These are phyloP conservation scores for Atkinsonella hypoxylon DNA, from an alignment of 2,329 filamentous ascomycete genomes.

Conservation along the genomic window DNA sequence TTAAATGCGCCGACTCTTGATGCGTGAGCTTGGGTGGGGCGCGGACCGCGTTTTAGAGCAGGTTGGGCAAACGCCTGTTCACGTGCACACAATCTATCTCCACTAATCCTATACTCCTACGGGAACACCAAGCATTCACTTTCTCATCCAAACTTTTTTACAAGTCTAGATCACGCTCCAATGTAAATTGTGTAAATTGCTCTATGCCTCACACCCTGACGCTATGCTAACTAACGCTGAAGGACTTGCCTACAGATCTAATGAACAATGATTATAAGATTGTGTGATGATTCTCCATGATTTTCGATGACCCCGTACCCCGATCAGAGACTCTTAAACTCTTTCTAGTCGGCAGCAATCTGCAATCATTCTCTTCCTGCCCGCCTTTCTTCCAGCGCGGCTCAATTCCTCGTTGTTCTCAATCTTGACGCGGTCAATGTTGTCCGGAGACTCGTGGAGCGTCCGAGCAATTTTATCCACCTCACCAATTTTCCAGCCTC, in stretches of 20 bases:
- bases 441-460: slow-evolving; percentile 17
- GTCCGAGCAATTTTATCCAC: slow-evolving; percentile 20
- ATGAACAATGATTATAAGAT: too few species aligned
- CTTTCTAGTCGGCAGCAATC: slow-evolving; percentile 19
- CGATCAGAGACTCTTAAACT: slow-evolving; percentile 11
- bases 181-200: too few species aligned
- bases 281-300: too few species aligned
- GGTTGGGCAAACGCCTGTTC: slow-evolving; percentile 9
- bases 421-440: slow-evolving; percentile 19
- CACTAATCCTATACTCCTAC: too few species aligned
- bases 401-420: slow-evolving; percentile 19
- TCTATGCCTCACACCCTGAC: too few species aligned
- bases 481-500: slow-evolving; percentile 28
- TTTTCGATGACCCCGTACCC: background rate
- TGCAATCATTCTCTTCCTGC: slow-evolving; percentile 20
- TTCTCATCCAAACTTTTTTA: background rate
- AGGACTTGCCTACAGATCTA: too few species aligned
- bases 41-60: slow-evolving; percentile 4
- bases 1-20: background rate
- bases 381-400: slow-evolving; percentile 17
- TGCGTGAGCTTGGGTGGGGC: slow-evolving; percentile 7
- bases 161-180: too few species aligned
- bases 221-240: too few species aligned
- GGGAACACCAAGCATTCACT: background rate
- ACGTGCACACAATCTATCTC: slow-evolving; percentile 14